A percentile compares a stretch with the other conserved stretches of the same genome.
Evolutionary conservation across 192 early-diverging fungal species (phyloP).

Genomic region (Phlyctochytrium bullatum): DNA sequence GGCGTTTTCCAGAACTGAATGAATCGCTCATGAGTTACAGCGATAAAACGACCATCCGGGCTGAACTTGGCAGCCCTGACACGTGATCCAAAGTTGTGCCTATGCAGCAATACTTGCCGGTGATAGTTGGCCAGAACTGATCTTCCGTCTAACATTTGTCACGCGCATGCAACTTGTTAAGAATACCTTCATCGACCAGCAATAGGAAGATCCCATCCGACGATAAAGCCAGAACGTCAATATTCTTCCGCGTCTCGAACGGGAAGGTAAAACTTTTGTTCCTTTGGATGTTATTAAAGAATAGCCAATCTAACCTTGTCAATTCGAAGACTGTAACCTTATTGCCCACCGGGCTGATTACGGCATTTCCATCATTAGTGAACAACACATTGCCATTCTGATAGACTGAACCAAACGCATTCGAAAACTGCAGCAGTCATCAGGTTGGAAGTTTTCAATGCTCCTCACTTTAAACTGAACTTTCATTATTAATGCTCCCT

Average conservation of each 20-base stretch:
- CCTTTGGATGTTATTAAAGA: slow-evolving; percentile 37
- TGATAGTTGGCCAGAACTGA: slow-evolving; percentile 83
- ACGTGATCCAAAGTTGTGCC: slow-evolving; percentile 81
- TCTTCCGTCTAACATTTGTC: slow-evolving; percentile 64
- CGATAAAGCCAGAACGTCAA: slow-evolving; percentile 81
- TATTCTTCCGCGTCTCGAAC: slow-evolving; percentile 91
- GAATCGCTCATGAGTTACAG: slow-evolving; percentile 78
- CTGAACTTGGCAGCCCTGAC: slow-evolving; percentile 87
- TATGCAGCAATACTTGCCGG: slow-evolving; percentile 80
- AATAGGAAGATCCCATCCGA: slow-evolving; percentile 87
- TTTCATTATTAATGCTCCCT: no score
- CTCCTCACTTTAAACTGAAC: slow-evolving; percentile 77
- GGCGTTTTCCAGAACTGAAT: slow-evolving; percentile 93
- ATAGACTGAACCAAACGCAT: slow-evolving; percentile 81
- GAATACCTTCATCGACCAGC: slow-evolving; percentile 81
- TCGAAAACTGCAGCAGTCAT: no score
- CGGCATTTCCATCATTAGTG: slow-evolving; percentile 85
- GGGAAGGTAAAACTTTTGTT: slow-evolving; percentile 91
- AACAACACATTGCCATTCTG: slow-evolving; percentile 93
- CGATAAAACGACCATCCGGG: slow-evolving; percentile 87
- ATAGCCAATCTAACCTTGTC: slow-evolving; percentile 64
- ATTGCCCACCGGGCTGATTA: slow-evolving; percentile 96
- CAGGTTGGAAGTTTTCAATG: no score
- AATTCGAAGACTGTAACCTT: slow-evolving; percentile 94
- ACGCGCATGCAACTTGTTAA: not conserved